Evolutionary conservation across 192 early-diverging fungal genomes (phyloP), one percentile per base, ranked within the genome.

Genomic region (Piromyces sp.): DNA sequence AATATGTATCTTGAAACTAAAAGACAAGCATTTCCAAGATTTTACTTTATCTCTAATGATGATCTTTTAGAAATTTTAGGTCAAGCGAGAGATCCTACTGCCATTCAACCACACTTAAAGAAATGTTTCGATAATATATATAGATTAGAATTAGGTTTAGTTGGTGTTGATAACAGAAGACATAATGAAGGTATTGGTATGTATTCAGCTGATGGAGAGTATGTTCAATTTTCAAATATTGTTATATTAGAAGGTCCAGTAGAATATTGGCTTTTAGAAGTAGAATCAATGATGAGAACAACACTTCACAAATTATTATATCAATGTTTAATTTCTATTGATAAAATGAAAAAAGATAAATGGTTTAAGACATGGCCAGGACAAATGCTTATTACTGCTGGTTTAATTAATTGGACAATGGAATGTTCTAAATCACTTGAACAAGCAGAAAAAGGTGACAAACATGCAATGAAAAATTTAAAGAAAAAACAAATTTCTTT

Each of bases 331-430:
- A 78, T 89, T 51, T 84, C 84, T 0, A 82, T 88, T 83, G 90
- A 91, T 81, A 91, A 91, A 82, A 85, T 83, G 13, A 91, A 91
- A 82, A 88, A 89, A 80, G 89, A 91, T 80, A 91, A 91, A 81
- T 91, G 90, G 90, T 84, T 91, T 22, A 90, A 90, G 80, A 89
- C 88, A 80, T 91, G 90, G 90, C 87, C 90, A 2, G 90, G 90
- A 4, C 88, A 89, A 84, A 83, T 91, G 33, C 79, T 91, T 19
- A 91, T 91, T 30, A 89, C 88, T 29, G 83, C 89, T 68, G 88
- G 87, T n/a, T 81, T 91, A 28, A 88, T 91, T 79, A 80, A 87
- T 17, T 91, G 90, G 90, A 91, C 90, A 3, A 83, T 86, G 80
- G 90, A 91, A 79, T 91, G 90, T 82, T 88, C 90, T 5, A 90